phyloP scores from a whole-genome alignment of 1,139 yeast species.

The Saccharomyces hybrid region DNA sequence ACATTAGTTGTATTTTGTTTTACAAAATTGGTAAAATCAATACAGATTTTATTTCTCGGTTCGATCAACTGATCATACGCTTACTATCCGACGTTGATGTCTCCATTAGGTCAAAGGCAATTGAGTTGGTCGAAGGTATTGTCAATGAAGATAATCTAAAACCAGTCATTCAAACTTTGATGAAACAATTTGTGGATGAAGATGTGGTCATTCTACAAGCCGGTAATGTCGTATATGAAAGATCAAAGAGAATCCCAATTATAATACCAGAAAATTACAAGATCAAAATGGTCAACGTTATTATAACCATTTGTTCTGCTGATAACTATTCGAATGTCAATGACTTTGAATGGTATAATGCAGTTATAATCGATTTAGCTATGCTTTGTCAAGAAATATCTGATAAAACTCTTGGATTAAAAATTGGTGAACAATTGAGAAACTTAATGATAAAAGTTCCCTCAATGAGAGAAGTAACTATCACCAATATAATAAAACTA shows the following conservation, averaged over 20 bases:
- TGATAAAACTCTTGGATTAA: conserved; percentile 37
- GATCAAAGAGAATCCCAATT: conserved; percentile 25
- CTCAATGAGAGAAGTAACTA: conserved; percentile 48
- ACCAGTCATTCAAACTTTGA: conserved; percentile 56
- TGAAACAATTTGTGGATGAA: conserved; percentile 56
- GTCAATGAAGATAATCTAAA: conserved; percentile 70
- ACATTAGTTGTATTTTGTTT: conserved; percentile 77
- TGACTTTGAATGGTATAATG: conserved; percentile 83
- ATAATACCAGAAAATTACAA: conserved; percentile 53
- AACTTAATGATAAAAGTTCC: conserved; percentile 77
- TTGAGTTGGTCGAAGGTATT: conserved; percentile 67
- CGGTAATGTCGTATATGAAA: conserved; percentile 5
- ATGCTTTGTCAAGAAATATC: conserved; percentile 42
- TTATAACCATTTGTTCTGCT: conserved; percentile 47
- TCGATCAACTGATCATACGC: conserved; percentile 59
- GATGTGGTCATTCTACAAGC: conserved; percentile 25
- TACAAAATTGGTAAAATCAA: conserved; percentile 72
- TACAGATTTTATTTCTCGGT: conserved; percentile 57
- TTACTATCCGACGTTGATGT: conserved; percentile 76
- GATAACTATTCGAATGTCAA: conserved; percentile 70
- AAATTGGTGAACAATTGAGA: conserved; percentile 63
- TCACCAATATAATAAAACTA: conserved; percentile 35
- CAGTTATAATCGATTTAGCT: conserved; percentile 64
- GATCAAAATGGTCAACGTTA: conserved; percentile 47
- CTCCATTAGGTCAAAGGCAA: conserved; percentile 74